phyloP scores from a whole-genome alignment of 1,284 basidiomycete species.

The Neotropicomus parvogracilis region DNA sequence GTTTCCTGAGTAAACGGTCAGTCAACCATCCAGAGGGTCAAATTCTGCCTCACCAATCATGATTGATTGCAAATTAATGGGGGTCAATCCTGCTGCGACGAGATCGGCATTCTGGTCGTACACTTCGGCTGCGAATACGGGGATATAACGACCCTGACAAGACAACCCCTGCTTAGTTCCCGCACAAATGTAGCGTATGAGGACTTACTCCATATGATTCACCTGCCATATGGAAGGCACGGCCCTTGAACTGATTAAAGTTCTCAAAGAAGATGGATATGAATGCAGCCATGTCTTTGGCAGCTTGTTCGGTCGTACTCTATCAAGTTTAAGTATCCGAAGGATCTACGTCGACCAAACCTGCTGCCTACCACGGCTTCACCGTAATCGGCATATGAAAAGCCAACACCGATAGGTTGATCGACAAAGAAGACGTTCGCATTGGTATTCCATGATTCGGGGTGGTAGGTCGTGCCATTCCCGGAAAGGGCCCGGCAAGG shows the following conservation, averaged over 20 bases:
- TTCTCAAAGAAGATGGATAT: conserved; percentile 64
- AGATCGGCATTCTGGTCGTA: conserved; percentile 73
- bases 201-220: conserved; percentile 55
- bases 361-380: conserved; percentile 42
- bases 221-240: conserved; percentile 59
- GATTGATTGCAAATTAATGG: conserved; percentile 75
- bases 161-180: neutral
- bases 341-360: neutral
- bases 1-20: conserved; percentile 43
- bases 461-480: conserved; percentile 47
- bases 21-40: neutral
- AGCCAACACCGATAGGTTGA: conserved; percentile 69
- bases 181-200: neutral
- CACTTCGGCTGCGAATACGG: conserved; percentile 76
- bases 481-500: conserved; percentile 33
- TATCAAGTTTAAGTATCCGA: too few relatives aligned
- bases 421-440: conserved; percentile 66
- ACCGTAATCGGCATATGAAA: conserved; percentile 63
- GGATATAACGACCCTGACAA: conserved; percentile 74
- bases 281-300: conserved; percentile 61
- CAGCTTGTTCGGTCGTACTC: conserved; percentile 62
- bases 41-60: conserved; percentile 66
- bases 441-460: conserved; percentile 59
- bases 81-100: conserved; percentile 55
- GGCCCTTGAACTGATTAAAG: conserved; percentile 53